Conservation (phyloP, 495 filamentous ascomycete species). For the Sphaerosporella brunnea region DNA sequence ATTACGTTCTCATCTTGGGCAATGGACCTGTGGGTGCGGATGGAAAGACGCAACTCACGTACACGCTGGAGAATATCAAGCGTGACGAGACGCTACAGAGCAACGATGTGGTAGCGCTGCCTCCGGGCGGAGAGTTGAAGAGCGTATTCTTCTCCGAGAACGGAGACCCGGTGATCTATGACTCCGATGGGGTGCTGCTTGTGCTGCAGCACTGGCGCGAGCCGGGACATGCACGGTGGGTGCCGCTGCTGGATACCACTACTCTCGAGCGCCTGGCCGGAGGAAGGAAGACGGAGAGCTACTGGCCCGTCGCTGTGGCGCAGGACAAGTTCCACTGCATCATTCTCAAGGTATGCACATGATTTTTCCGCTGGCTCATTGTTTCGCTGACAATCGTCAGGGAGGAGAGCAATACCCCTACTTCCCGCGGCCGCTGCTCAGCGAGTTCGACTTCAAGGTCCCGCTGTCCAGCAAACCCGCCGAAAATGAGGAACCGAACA, state of each 20-base stretch:
- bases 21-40: conserved; percentile 71
- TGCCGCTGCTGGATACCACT: conserved; percentile 77
- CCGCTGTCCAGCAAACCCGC: conserved; percentile 43
- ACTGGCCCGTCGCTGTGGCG: conserved; percentile 91
- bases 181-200: conserved; percentile 69
- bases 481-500: background rate
- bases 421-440: conserved; percentile 80
- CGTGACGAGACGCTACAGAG: conserved; percentile 81
- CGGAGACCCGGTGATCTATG: conserved; percentile 89
- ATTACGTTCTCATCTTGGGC: conserved; percentile 85
- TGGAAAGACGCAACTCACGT: conserved; percentile 56
- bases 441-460: conserved; percentile 82
- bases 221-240: conserved; percentile 71
- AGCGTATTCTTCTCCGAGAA: conserved; percentile 82
- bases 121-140: conserved; percentile 48
- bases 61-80: conserved; percentile 85
- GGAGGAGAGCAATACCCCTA: conserved; percentile 84
- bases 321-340: conserved; percentile 92
- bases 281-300: conserved; percentile 71
- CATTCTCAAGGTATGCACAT: conserved; percentile 66
- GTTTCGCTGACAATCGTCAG: conserved; percentile 2
- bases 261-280: conserved; percentile 60
- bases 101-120: conserved; percentile 75
- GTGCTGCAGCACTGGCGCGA: conserved; percentile 81
- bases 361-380: background rate